phyloP scores from a whole-genome alignment of 176 grass and related monocot species.

The Sorghum bicolor region DNA sequence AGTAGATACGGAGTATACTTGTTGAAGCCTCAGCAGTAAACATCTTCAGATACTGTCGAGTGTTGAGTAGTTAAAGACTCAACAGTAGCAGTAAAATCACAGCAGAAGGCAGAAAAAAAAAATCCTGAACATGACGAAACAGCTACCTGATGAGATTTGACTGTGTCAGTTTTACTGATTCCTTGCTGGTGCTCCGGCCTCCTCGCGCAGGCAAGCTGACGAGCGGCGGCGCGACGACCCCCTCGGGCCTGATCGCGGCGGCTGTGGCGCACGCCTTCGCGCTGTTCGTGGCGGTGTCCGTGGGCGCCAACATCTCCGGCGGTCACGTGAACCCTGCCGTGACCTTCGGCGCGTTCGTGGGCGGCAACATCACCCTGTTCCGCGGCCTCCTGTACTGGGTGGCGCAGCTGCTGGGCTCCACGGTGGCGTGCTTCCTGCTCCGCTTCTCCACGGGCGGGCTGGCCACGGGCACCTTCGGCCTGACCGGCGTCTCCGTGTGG shows the following conservation, averaged over 20 bases:
- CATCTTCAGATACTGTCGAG: too few relatives aligned
- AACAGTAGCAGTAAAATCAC: too few relatives aligned
- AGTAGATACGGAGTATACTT: too few relatives aligned
- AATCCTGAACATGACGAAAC: not conserved
- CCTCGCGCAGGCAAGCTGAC: constrained; percentile 65
- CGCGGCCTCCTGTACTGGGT: constrained; percentile 86
- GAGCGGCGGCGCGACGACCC: constrained; percentile 26
- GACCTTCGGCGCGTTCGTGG: constrained; percentile 87
- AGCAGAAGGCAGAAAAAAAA: not conserved
- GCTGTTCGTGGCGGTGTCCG: constrained; percentile 87
- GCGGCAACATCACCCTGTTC: constrained; percentile 95
- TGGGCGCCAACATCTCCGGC: constrained; percentile 92
- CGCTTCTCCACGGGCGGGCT: constrained; percentile 73
- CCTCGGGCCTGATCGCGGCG: constrained; percentile 57
- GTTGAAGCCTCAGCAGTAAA: too few relatives aligned
- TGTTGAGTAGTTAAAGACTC: too few relatives aligned
- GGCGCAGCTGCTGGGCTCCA: constrained; percentile 85
- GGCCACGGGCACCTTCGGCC: constrained; percentile 60
- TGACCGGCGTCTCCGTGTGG: constrained; percentile 54
- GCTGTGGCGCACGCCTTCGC: constrained; percentile 82
- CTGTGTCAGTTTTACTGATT: not conserved
- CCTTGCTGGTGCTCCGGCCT: not conserved
- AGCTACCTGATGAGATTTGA: not conserved
- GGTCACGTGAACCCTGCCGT: constrained; percentile 98
- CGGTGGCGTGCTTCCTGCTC: constrained; percentile 71